A percentile compares a stretch with the other conserved stretches of the same genome.
These are phyloP conservation scores for Diaporthe sp. DNA, from an alignment of 2,329 filamentous ascomycete species.

Conservation along the genomic window DNA sequence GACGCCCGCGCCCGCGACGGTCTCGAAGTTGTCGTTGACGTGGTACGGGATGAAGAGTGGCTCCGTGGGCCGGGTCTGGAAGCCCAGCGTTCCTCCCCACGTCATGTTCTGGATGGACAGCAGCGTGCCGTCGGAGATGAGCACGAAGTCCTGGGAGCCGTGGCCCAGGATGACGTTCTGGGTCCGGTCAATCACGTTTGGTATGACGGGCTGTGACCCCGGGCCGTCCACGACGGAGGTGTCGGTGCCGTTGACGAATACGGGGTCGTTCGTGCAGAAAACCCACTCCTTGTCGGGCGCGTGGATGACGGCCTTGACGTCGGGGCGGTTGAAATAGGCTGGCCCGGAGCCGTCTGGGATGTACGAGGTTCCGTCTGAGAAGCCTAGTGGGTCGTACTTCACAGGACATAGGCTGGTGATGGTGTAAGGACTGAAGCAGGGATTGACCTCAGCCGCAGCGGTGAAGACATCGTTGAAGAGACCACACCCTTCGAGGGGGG, in stretches of 20 bases:
- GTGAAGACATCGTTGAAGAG: conserved; percentile 67
- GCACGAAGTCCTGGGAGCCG: conserved; percentile 77
- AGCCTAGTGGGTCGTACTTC: conserved; percentile 74
- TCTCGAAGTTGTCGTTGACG: conserved; percentile 54
- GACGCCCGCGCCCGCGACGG: conserved; percentile 44
- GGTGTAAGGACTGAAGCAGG: conserved; percentile 82
- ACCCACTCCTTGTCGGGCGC: conserved; percentile 69
- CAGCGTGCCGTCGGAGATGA: conserved; percentile 78
- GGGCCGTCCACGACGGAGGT: conserved; percentile 58
- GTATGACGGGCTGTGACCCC: conserved; percentile 71
- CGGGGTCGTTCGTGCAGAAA: conserved; percentile 45
- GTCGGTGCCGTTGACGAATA: conserved; percentile 63
- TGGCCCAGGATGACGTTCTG: conserved; percentile 82
- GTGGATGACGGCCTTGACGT: conserved; percentile 81
- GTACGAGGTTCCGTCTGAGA: conserved; percentile 73
- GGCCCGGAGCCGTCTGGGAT: conserved; percentile 66
- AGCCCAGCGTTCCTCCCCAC: conserved; percentile 80
- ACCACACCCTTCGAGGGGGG: conserved; percentile 63
- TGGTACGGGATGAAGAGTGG: conserved; percentile 80
- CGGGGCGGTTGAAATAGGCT: conserved; percentile 77
- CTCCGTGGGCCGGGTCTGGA: conserved; percentile 71
- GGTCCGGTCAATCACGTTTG: conserved; percentile 80
- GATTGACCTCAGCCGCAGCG: conserved; percentile 71
- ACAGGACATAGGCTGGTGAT: conserved; percentile 71
- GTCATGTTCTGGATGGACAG: conserved; percentile 86